Evolutionary conservation across 2,329 filamentous ascomycete species (phyloP).

Genomic region (Microsporum audouinii): DNA sequence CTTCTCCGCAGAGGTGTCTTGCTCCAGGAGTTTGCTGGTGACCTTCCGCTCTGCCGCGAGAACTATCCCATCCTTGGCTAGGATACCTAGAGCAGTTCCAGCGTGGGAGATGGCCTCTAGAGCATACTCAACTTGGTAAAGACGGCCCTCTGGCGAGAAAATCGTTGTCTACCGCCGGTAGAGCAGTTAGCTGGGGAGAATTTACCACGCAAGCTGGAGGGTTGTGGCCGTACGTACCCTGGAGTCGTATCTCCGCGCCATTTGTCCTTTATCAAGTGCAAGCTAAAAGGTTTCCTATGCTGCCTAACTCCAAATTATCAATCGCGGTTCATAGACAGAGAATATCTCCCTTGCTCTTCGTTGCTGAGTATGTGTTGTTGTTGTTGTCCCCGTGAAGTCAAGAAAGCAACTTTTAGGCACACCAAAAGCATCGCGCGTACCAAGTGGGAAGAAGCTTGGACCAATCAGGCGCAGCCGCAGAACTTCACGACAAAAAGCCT

Average conservation of each 20-base stretch:
- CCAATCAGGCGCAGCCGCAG: constrained; percentile 9
- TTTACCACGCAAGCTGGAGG: constrained; percentile 4
- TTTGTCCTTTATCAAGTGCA: constrained; percentile 35
- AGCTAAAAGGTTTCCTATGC: not conserved
- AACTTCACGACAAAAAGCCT: not conserved
- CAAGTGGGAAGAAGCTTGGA: constrained; percentile 11
- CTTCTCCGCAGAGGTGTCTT: constrained; percentile 99
- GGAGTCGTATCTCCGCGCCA: constrained; percentile 97
- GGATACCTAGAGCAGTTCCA: constrained; percentile 88
- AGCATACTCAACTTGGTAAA: constrained; percentile 99
- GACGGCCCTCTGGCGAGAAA: constrained; percentile 96
- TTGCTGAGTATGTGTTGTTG: constrained; percentile 7
- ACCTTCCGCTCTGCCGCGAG: constrained; percentile 97
- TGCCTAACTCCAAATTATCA: not conserved
- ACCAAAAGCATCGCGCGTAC: constrained; percentile 14
- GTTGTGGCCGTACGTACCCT: constrained; percentile 49
- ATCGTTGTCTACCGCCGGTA: constrained; percentile 68
- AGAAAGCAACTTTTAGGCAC: constrained; percentile 13
- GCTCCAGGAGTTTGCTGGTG: constrained; percentile 96
- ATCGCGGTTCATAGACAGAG: not conserved
- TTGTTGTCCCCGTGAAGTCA: not conserved
- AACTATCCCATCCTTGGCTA: constrained; percentile 97
- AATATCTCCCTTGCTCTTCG: not conserved
- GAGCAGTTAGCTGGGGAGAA: constrained; percentile 14
- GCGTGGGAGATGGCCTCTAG: constrained; percentile 98